Evolutionary conservation across 208 protist genomes (phyloP), one percentile per base, ranked within the genome.

Genomic region (Trypanosoma grayi): DNA sequence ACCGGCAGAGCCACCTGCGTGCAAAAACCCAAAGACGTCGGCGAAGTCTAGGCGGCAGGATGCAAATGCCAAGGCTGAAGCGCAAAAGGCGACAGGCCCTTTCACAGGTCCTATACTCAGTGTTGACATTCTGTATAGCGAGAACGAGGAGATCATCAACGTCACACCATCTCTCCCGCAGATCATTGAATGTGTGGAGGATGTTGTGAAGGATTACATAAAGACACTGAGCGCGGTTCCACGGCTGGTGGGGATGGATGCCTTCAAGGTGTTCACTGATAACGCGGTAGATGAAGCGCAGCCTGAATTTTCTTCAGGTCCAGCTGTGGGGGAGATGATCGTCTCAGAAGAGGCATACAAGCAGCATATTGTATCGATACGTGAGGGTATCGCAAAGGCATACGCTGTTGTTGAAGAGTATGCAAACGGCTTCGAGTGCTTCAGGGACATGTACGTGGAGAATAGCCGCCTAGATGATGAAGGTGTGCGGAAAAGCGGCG

Each of bases 251-350:
- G 73, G 71, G 27, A 93, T 95, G 71, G 81, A 90, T 56, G 66
- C 78, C 34, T 97, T 98, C 76, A 95, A 95, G 61, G 78, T 91
- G 16, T 98, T 94, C 71, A 94, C 87, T 9, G 69, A 87, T 18
- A 86, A 86, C 41, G 70, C 77, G 24, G 72, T 85, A 30, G 85
- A 97, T 55, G 66, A 70, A 34, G 20, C 70, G 18, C 60, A 74
- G 10, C 61, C 79, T 48, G 87, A 85, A 56, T 39, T 75, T 22
- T 78, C 77, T 39, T 73, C 76, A 44, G 94, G 92, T 13, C 90
- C 92, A 13, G 89, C 95, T 55, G 87, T 97, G 28, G 67, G 70
- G 27, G 92, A 94, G 58, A 95, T 97, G 87, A 79, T 98, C 39
- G 81, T 90, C 52, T 77, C 81, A 22, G 87, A 97, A 67, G 84